A percentile compares a stretch with the other conserved stretches of the same genome.
phyloP scores from a whole-genome alignment of 208 protist species.

The Naegleria gruberi region DNA sequence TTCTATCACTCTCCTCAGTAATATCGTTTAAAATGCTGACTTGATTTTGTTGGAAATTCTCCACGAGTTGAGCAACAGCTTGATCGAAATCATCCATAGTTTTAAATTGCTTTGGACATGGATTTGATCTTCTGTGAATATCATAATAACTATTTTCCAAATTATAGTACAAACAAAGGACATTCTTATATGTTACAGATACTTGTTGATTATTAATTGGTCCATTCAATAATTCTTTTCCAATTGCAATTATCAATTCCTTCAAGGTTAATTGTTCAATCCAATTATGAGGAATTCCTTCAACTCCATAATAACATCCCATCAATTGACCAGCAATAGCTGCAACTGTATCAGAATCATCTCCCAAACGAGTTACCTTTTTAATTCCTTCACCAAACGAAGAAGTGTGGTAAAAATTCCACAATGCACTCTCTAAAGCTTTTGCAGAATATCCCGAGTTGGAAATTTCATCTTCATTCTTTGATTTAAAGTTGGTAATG shows the following conservation, averaged over 20 bases:
- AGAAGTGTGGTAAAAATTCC: slow-evolving; percentile 24
- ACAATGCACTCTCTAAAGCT: slow-evolving; percentile 35
- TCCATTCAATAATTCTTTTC: not conserved
- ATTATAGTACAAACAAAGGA: not conserved
- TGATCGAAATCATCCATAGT: not conserved
- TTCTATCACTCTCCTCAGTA: too few relatives aligned
- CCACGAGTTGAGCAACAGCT: not conserved
- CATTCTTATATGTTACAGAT: not conserved
- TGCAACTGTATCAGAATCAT: slow-evolving; percentile 38
- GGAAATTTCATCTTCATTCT: not conserved
- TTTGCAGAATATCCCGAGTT: not conserved
- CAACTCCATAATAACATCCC: slow-evolving; percentile 37
- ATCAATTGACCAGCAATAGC: slow-evolving; percentile 37
- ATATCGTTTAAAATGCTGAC: not conserved
- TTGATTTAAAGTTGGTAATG: not conserved
- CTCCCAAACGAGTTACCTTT: slow-evolving; percentile 30
- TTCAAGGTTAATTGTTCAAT: not conserved
- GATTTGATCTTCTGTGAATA: not conserved
- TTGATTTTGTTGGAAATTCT: not conserved
- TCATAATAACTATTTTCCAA: not conserved
- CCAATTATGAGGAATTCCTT: slow-evolving; percentile 25
- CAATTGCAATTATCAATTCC: not conserved
- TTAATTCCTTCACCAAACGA: slow-evolving; percentile 27
- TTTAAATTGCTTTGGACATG: not conserved
- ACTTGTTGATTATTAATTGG: not conserved